These are phyloP conservation scores for Hanseniaspora singularis DNA, from an alignment of 805 yeast species.

Conservation along the genomic window DNA sequence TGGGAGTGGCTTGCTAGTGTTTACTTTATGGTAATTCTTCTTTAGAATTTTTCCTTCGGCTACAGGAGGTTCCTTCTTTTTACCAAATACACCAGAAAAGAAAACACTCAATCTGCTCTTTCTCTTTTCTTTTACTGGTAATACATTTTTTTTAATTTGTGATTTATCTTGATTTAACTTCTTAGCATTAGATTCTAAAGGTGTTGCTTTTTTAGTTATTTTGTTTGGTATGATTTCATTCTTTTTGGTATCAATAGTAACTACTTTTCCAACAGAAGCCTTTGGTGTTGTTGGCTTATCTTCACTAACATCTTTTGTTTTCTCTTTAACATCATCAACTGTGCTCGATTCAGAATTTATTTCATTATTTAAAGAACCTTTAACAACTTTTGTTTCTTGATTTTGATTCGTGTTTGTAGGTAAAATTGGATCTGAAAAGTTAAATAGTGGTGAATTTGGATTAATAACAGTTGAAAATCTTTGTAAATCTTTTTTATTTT, in stretches of 20 bases:
- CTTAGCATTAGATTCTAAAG: background rate
- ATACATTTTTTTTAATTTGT: background rate
- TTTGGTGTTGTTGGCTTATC: background rate
- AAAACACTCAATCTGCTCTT: conserved; percentile 12
- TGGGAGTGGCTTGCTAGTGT: background rate
- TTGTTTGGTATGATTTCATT: background rate
- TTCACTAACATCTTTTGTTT: background rate
- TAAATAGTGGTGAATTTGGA: conserved; percentile 5
- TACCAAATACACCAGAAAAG: conserved; percentile 6
- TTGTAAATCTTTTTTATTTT: conserved; percentile 3
- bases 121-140: background rate
- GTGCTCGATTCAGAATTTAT: no score
- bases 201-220: background rate
- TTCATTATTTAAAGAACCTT: no score
- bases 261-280: no score
- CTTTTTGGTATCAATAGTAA: background rate
- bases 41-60: no score
- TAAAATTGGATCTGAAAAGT: no score
- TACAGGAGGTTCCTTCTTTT: background rate
- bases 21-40: no score
- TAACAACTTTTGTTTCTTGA: no score
- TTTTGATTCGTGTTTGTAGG: no score
- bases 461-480: conserved; percentile 8
- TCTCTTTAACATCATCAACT: no score
- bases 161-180: background rate